Percentiles rank a stretch among this genome's conserved stretches.
phyloP scores from a whole-genome alignment of 805 yeast species.

The Candida coquimbonensis region DNA sequence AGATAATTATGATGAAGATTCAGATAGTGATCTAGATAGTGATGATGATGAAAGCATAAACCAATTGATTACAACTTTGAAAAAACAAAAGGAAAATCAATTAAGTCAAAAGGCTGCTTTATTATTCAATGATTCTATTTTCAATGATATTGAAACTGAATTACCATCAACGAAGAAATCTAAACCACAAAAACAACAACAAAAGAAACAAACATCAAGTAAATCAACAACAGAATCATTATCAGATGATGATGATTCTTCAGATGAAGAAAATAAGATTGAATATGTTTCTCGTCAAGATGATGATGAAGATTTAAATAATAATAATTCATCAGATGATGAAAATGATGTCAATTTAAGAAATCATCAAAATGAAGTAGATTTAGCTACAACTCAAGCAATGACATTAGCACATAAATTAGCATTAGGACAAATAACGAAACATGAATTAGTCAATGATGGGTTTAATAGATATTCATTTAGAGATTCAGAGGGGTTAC shows the following conservation, averaged over 20 bases:
- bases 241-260: slow-evolving; percentile 11
- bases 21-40: slow-evolving; percentile 36
- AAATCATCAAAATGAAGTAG: slow-evolving; percentile 58
- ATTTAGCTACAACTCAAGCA: slow-evolving; percentile 87
- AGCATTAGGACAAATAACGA: slow-evolving; percentile 81
- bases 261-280: slow-evolving; percentile 25
- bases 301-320: slow-evolving; percentile 35
- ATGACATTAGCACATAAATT: slow-evolving; percentile 97
- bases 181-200: slow-evolving; percentile 6
- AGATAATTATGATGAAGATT: slow-evolving; percentile 38
- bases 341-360: slow-evolving; percentile 35
- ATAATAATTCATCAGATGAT: slow-evolving; percentile 45
- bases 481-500: slow-evolving; percentile 84
- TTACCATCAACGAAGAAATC: slow-evolving; percentile 8
- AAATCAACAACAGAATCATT: slow-evolving; percentile 21
- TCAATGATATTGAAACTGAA: slow-evolving; percentile 40
- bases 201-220: not conserved
- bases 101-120: slow-evolving; percentile 36
- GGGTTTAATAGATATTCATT: slow-evolving; percentile 90
- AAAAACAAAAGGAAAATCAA: slow-evolving; percentile 33
- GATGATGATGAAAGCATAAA: slow-evolving; percentile 71
- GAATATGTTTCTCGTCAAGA: slow-evolving; percentile 41
- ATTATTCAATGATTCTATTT: slow-evolving; percentile 48
- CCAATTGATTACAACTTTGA: slow-evolving; percentile 48
- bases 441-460: slow-evolving; percentile 82